Percentiles rank a stretch among this genome's conserved stretches.
These are phyloP conservation scores for Globisporangium carolinianum DNA, from an alignment of 352 stramenopile species.

Conservation along the genomic window DNA sequence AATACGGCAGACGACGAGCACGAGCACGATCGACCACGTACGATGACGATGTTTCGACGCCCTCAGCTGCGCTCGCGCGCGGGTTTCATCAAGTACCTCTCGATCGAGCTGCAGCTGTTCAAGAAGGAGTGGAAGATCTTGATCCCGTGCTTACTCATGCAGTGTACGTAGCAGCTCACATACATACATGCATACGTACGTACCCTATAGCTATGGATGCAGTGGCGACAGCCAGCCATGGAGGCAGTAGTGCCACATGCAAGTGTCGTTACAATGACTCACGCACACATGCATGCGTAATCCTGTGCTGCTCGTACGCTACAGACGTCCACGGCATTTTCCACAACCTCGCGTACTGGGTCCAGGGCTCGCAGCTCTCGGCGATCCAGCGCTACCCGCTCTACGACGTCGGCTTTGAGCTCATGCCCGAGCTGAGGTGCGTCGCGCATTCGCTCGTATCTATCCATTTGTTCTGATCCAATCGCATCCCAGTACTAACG, in stretches of 20 bases:
- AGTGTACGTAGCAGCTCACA: constrained; percentile 36
- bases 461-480: background rate
- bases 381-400: constrained; percentile 63
- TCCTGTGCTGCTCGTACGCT: background rate
- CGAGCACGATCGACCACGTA: too few species aligned
- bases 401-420: constrained; percentile 67
- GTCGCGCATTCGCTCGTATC: background rate
- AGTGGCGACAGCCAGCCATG: too few species aligned
- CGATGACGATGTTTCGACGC: constrained; percentile 15
- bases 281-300: background rate
- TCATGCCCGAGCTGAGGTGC: constrained; percentile 65
- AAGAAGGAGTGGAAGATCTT: constrained; percentile 67
- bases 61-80: constrained; percentile 46
- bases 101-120: constrained; percentile 55
- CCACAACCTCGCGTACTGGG: constrained; percentile 85
- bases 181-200: too few species aligned
- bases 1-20: constrained; percentile 5
- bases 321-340: constrained; percentile 74
- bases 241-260: too few species aligned
- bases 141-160: constrained; percentile 74
- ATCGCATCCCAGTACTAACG: too few species aligned
- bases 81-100: constrained; percentile 56
- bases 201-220: too few species aligned
- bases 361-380: constrained; percentile 62
- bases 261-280: background rate